These are phyloP conservation scores for Ceratobasidium sp. DNA, from an alignment of 1,284 basidiomycete genomes.

Conservation along the genomic window DNA sequence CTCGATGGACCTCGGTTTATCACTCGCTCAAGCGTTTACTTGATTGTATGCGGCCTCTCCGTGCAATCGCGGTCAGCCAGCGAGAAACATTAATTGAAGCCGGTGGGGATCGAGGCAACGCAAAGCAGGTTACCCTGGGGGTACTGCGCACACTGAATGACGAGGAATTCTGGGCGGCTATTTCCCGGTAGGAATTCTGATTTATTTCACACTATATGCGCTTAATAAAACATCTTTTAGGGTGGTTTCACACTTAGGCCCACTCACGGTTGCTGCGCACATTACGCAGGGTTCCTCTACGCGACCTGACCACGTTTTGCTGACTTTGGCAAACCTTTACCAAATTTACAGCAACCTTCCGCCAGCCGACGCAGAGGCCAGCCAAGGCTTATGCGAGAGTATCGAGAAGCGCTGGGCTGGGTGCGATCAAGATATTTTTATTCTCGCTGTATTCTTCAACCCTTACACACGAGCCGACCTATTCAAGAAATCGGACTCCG, in stretches of 20 bases:
- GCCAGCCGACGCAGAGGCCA: neutral
- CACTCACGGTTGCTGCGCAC: conserved; percentile 7
- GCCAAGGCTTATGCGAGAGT: neutral
- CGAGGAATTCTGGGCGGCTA: conserved; percentile 52
- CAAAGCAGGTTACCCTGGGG: conserved; percentile 50
- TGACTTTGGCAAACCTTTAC: conserved; percentile 15
- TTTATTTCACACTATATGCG: too few relatives aligned
- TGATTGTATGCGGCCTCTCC: conserved; percentile 50
- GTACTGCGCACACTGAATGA: conserved; percentile 54
- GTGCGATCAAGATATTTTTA: conserved; percentile 12
- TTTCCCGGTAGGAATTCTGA: conserved; percentile 49
- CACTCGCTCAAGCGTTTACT: conserved; percentile 51
- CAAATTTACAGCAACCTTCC: neutral
- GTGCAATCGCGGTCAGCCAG: conserved; percentile 48
- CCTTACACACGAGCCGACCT: conserved; percentile 8
- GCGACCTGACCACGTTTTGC: conserved; percentile 14
- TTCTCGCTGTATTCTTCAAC: conserved; percentile 20
- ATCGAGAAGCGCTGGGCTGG: conserved; percentile 5
- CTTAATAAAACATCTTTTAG: too few relatives aligned
- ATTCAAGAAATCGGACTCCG: neutral
- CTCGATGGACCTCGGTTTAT: conserved; percentile 57
- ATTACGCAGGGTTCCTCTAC: neutral
- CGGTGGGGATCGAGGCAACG: conserved; percentile 51
- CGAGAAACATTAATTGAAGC: conserved; percentile 49
- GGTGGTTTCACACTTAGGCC: neutral